Percentiles rank a stretch among this genome's conserved stretches.
These are phyloP conservation scores for Violaceomyces palustris DNA, from an alignment of 1,284 basidiomycete species.

Conservation along the genomic window DNA sequence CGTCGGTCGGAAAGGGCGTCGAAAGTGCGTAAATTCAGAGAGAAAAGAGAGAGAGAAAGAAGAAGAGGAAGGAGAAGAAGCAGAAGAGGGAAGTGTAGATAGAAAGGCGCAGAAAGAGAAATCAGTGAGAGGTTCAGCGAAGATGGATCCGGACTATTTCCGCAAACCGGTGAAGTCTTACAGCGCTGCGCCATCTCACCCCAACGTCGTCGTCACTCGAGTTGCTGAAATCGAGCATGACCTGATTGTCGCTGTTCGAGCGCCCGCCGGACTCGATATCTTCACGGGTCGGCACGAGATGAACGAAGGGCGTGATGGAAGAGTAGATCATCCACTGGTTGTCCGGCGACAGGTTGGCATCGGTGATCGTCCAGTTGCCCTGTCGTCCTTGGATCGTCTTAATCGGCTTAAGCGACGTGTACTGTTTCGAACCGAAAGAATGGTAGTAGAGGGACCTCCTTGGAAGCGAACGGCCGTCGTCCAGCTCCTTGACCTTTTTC, in stretches of 20 bases:
- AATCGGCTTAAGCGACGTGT: slow-evolving; percentile 42
- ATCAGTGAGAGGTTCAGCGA: too few relatives aligned
- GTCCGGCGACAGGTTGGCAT: slow-evolving; percentile 84
- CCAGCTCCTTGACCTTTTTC: slow-evolving; percentile 15
- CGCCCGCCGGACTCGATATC: slow-evolving; percentile 18
- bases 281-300: slow-evolving; percentile 72
- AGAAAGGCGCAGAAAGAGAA: too few relatives aligned
- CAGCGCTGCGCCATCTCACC: slow-evolving; percentile 42
- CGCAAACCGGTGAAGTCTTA: too few relatives aligned
- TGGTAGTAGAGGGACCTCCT: slow-evolving; percentile 21
- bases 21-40: too few relatives aligned
- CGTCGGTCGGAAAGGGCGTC: too few relatives aligned
- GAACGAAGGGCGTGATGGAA: slow-evolving; percentile 61
- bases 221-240: slow-evolving; percentile 51
- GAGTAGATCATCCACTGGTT: slow-evolving; percentile 90
- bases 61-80: background rate
- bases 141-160: too few relatives aligned
- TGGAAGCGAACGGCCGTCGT: slow-evolving; percentile 18
- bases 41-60: background rate
- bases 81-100: too few relatives aligned
- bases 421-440: slow-evolving; percentile 54
- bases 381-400: slow-evolving; percentile 44
- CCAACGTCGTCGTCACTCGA: slow-evolving; percentile 52
- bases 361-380: slow-evolving; percentile 55
- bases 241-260: slow-evolving; percentile 33